Base-by-base conservation (phyloP, 2,329 filamentous ascomycete species). In the Claviceps africana region DNA sequence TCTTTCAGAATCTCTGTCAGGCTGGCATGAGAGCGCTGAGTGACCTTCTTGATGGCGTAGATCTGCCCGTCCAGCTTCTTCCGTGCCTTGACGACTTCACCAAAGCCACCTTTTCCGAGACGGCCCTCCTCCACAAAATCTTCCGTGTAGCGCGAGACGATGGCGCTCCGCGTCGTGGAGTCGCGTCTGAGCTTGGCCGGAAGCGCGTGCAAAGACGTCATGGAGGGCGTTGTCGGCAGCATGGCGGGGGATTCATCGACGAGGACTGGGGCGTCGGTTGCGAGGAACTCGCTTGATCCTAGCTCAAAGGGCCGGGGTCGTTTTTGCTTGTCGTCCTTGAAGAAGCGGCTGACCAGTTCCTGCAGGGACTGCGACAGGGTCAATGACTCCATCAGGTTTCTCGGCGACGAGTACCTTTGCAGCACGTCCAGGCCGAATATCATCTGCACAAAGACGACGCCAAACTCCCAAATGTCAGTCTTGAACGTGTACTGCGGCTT, bases 31-130 rank as follows among this genome's bases (percentile, higher is more conserved):
- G 88, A 88, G 50, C 84, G 83, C 59, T 93, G 87, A 1, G 83
- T 88, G 56, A 98, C 93, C 65, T 97, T 96, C 67, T 98, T 98
- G 64, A 98, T 87, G 19, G 93, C 93, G 67, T 97, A 98, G 44
- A 94, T 84, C 53, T 90, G 86, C 0, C 88, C 88, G 64, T 97
- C 93, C 4, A 96, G 79, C 69, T 93, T 95, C 67, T 95, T 95
- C 33, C 91, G 81, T 2, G 91, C 91, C 65, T 95, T 94, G 52
- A 97, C 88, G 22, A 98, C 93, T 68, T 96, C 88, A 5, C 93
- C 93, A 68, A 95, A 98, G 0, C 91, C 93, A 44, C 93, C 93
- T 65, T 91, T 94, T 3, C 93, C 93, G 13, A 98, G 74, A 4
- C 86, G 81, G 15, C 88, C 88, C 62, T 93, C 83, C 67, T 97